A percentile compares a stretch with the other conserved stretches of the same genome.
These are phyloP conservation scores for Blakeslea trispora DNA, from an alignment of 371 early-diverging fungal species.

Conservation along the genomic window DNA sequence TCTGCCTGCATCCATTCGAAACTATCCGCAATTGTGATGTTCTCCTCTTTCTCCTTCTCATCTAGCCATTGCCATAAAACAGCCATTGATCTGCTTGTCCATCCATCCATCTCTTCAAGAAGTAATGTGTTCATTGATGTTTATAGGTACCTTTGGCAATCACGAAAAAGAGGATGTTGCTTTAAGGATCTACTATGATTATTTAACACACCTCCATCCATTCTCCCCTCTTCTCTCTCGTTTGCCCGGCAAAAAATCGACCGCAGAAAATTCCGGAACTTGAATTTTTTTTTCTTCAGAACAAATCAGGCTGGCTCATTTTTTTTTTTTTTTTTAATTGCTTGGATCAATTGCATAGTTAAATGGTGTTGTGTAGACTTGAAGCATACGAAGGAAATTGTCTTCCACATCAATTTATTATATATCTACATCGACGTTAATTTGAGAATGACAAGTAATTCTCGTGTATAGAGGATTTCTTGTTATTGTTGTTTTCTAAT, in stretches of 20 bases:
- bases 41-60: background rate
- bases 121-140: background rate
- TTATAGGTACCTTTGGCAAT: slow-evolving; percentile 9
- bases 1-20: no score
- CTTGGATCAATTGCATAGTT: no score
- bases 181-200: background rate
- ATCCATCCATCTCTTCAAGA: slow-evolving; percentile 8
- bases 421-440: no score
- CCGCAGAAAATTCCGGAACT: background rate
- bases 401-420: no score
- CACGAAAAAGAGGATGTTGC: slow-evolving; percentile 18
- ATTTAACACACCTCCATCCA: background rate
- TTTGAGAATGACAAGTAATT: no score
- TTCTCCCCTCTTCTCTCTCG: background rate
- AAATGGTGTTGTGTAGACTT: no score
- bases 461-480: no score
- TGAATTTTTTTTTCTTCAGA: background rate
- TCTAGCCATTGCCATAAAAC: background rate
- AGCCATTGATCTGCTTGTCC: background rate
- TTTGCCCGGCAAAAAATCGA: background rate
- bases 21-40: background rate
- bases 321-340: background rate
- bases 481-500: no score
- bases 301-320: background rate
- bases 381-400: no score